Conservation (phyloP, 495 filamentous ascomycete genomes). For the Penicillium antarcticum region DNA sequence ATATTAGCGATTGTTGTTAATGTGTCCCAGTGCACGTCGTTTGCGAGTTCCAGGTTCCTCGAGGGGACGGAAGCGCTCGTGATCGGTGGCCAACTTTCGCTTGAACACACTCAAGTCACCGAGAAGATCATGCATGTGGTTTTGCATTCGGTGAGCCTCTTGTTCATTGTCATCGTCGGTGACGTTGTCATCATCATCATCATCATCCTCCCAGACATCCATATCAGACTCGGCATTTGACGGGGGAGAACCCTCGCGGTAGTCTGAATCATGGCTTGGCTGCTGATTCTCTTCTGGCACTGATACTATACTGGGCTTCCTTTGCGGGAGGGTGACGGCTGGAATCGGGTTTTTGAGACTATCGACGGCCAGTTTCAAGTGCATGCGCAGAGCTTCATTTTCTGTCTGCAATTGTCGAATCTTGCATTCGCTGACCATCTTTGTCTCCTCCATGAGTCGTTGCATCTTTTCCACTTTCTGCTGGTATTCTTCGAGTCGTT, state of each 20-base stretch:
- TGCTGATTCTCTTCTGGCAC: constrained; percentile 42
- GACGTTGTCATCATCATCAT: constrained; percentile 22
- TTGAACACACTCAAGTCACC: constrained; percentile 78
- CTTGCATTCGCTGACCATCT: constrained; percentile 84
- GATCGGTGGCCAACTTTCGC: constrained; percentile 78
- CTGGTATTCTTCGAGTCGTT: constrained; percentile 90
- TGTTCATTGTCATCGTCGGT: constrained; percentile 25
- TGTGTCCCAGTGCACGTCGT: constrained; percentile 34
- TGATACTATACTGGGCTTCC: constrained; percentile 32
- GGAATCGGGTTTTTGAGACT: constrained; percentile 85
- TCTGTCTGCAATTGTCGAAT: constrained; percentile 81
- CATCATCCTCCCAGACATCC: constrained; percentile 44
- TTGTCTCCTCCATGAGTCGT: constrained; percentile 87
- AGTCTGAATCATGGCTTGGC: constrained; percentile 29
- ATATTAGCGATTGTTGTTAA: constrained; percentile 33
- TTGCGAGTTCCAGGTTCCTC: constrained; percentile 23
- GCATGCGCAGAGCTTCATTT: constrained; percentile 82
- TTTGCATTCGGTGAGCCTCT: constrained; percentile 59
- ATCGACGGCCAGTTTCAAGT: constrained; percentile 81
- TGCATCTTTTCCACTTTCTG: constrained; percentile 79
- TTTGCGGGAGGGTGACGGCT: constrained; percentile 30
- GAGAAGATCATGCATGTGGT: constrained; percentile 66
- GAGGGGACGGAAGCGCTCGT: constrained; percentile 48
- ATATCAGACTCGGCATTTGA: constrained; percentile 30
- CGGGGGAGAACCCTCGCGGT: constrained; percentile 35